Evolutionary conservation across 2,329 filamentous ascomycete genomes (phyloP).

Genomic region (Cercospora canescens): DNA sequence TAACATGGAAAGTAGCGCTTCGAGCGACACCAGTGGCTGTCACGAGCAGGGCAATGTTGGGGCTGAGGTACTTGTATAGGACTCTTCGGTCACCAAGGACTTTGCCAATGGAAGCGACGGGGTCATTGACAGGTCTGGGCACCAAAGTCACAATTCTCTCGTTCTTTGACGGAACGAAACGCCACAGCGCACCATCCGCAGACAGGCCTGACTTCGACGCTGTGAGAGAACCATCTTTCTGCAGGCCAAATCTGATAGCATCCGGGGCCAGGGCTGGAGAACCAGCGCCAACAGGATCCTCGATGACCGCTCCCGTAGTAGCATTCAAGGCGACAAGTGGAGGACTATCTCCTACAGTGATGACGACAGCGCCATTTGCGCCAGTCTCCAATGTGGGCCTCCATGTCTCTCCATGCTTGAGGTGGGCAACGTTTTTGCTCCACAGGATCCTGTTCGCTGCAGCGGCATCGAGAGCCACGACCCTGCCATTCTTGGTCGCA

Average conservation of each 20-base stretch:
- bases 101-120: slow-evolving; percentile 90
- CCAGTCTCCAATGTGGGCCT: slow-evolving; percentile 32
- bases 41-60: slow-evolving; percentile 78
- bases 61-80: slow-evolving; percentile 94
- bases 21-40: slow-evolving; percentile 60
- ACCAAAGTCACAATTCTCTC: slow-evolving; percentile 70
- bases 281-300: slow-evolving; percentile 6
- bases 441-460: slow-evolving; percentile 74
- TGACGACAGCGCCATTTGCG: slow-evolving; percentile 42
- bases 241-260: slow-evolving; percentile 29
- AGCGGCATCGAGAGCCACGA: slow-evolving; percentile 78
- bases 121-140: slow-evolving; percentile 72
- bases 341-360: slow-evolving; percentile 33
- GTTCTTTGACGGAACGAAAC: slow-evolving; percentile 64
- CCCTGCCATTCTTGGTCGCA: slow-evolving; percentile 73
- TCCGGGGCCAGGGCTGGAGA: slow-evolving; percentile 5
- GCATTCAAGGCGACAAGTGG: slow-evolving; percentile 55
- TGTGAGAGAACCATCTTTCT: slow-evolving; percentile 27
- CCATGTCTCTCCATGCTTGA: slow-evolving; percentile 59
- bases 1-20: slow-evolving; percentile 70
- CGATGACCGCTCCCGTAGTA: slow-evolving; percentile 30
- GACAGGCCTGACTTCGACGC: slow-evolving; percentile 23
- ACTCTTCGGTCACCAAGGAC: slow-evolving; percentile 92
- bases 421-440: slow-evolving; percentile 65
- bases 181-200: slow-evolving; percentile 57